phyloP scores from a whole-genome alignment of 1,139 yeast species.

The Yamadazyma trypodendri region DNA sequence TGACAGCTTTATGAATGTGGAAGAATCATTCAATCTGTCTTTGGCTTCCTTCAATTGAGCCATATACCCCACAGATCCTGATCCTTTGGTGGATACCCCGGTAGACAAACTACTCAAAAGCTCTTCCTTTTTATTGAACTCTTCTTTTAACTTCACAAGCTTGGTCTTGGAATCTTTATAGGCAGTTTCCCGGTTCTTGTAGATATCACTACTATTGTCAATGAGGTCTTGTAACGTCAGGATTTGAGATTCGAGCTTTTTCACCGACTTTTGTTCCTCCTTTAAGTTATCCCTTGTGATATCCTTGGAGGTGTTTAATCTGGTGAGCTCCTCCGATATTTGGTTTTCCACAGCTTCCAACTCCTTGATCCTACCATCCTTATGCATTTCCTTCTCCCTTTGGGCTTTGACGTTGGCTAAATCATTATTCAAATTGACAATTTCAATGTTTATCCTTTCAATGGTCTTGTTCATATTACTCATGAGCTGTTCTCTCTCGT shows the following conservation, averaged over 20 bases:
- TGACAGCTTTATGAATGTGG: conserved; percentile 59
- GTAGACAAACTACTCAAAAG: conserved; percentile 80
- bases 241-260: conserved; percentile 17
- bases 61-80: conserved; percentile 73
- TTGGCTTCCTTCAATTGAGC: conserved; percentile 71
- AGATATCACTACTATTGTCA: conserved; percentile 28
- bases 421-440: conserved; percentile 60
- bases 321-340: conserved; percentile 64
- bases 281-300: conserved; percentile 52
- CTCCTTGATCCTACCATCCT: conserved; percentile 61
- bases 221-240: conserved; percentile 22
- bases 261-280: conserved; percentile 41
- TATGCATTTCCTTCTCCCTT: conserved; percentile 59
- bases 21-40: conserved; percentile 52
- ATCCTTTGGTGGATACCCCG: conserved; percentile 85
- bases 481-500: conserved; percentile 35
- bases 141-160: conserved; percentile 45
- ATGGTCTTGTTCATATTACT: conserved; percentile 36
- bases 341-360: conserved; percentile 60
- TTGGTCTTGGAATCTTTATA: conserved; percentile 45
- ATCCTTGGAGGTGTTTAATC: conserved; percentile 63
- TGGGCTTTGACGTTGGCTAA: conserved; percentile 52
- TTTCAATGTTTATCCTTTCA: conserved; percentile 52
- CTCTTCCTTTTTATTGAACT: conserved; percentile 70
- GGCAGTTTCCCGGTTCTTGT: conserved; percentile 27